Evolutionary conservation across 73 alveolate genomes (phyloP), one percentile per base, ranked within the genome.

Genomic region (Blepharisma stoltei): DNA sequence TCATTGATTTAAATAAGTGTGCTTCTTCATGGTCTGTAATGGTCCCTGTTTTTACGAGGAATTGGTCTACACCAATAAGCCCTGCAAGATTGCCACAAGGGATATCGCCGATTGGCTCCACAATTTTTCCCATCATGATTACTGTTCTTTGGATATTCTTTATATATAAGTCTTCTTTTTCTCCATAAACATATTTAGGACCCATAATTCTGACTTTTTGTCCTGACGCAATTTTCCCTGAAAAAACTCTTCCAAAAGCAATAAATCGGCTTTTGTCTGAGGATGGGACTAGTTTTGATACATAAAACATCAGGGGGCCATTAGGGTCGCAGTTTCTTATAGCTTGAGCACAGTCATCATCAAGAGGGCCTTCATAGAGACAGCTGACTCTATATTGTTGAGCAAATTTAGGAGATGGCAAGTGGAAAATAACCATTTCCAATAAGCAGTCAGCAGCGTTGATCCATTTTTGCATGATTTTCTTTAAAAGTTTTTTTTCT

Each of bases 281-380:
- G 8, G 97, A 86, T 43, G 97, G 97, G 14, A 96, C 98, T 95
- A 94, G 85, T 85, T 95, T 96, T 27, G 98, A 91, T 23, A 96
- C 88, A 78, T 86, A 95, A 88, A 95, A 81, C 98, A 96, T 91
- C 55, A 93, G 80, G n/a, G 99, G 99, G 6, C 99, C 99, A 6
- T 95, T 78, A 6, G 99, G 97, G 77, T 95, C 97, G 71, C 99
- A 96, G 78, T 80, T 77, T 78, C 93, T 85, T 94, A 95, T 95
- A 8, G 98, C 98, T 69, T 81, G 66, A 20, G 97, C 95, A 32
- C 90, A 86, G 6, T 65, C 95, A 75, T 95, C 99, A 82, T 95
- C 97, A 78, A 71, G 45, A 21, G 98, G 94, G 23, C 98, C 98
- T 81, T 94, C 93, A 90, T 93, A 95, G 41, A 94, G 83, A 86